phyloP scores from a whole-genome alignment of 176 grass and related monocot genomes.

The Secale cereale region DNA sequence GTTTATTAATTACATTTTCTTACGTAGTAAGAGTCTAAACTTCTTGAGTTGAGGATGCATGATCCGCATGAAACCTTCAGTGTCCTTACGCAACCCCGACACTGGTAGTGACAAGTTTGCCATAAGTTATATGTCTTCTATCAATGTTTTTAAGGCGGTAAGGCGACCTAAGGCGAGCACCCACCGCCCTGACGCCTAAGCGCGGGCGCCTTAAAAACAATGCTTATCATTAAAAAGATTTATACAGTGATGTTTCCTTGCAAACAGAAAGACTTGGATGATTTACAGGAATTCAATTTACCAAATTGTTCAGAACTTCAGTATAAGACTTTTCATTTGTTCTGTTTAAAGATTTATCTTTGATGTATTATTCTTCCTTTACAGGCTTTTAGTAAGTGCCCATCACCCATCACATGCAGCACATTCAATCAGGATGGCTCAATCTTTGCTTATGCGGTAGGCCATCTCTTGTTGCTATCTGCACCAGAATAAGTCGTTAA shows the following conservation, averaged over 20 bases:
- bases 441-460: constrained; percentile 88
- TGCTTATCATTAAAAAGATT: constrained; percentile 2
- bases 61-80: neutral
- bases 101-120: neutral
- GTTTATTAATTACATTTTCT: neutral
- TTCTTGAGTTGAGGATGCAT: constrained; percentile 2
- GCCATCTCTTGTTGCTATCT: constrained; percentile 30
- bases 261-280: neutral
- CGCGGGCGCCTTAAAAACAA: too few species aligned
- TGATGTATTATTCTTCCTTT: constrained; percentile 28
- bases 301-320: neutral
- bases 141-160: too few species aligned
- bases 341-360: constrained; percentile 7
- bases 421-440: constrained; percentile 93
- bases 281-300: neutral
- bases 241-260: neutral
- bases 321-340: neutral
- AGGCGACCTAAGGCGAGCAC: too few species aligned
- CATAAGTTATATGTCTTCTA: neutral
- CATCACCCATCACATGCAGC: constrained; percentile 79
- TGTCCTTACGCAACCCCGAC: neutral
- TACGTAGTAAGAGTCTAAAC: neutral
- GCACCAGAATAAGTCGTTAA: neutral
- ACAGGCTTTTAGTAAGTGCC: constrained; percentile 76
- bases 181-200: too few species aligned